Percentiles rank a stretch among this genome's conserved stretches.
Conservation (phyloP, 257 asterid genomes). For the Anisodus acutangulus region DNA sequence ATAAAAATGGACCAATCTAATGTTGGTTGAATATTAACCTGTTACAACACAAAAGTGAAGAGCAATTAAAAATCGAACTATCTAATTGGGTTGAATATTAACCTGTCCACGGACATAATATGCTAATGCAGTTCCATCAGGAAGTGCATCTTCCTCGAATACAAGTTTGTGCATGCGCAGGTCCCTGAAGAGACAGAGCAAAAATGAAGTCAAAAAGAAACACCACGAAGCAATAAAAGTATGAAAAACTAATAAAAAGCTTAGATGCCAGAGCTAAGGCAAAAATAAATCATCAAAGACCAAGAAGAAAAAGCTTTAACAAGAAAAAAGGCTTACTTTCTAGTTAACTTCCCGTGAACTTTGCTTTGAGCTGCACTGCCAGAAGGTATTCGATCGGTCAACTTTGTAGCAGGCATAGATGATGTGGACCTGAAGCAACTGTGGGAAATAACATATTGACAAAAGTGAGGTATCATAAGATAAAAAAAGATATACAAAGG, state of each 20-base stretch:
- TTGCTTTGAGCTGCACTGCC: constrained; percentile 46
- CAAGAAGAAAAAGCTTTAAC: not conserved
- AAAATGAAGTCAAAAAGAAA: constrained; percentile 13
- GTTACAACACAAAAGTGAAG: not conserved
- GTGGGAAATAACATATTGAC: not conserved
- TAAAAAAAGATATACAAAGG: not conserved
- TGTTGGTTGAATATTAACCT: constrained; percentile 47
- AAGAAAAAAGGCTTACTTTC: constrained; percentile 57
- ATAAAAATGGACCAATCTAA: constrained; percentile 8
- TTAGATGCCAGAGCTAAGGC: not conserved
- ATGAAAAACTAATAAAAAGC: not conserved
- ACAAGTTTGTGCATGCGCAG: constrained; percentile 77
- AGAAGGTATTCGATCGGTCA: constrained; percentile 45
- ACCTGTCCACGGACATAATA: constrained; percentile 80
- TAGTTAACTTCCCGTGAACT: constrained; percentile 69
- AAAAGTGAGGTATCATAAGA: constrained; percentile 6
- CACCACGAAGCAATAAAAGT: constrained; percentile 4
- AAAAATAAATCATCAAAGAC: constrained; percentile 28
- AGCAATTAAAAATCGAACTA: constrained; percentile 12
- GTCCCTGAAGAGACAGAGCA: constrained; percentile 56
- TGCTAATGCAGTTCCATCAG: constrained; percentile 71
- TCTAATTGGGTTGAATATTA: constrained; percentile 27
- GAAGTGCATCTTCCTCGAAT: constrained; percentile 59
- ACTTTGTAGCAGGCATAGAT: constrained; percentile 43
- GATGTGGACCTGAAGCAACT: constrained; percentile 53